Percentiles rank a stretch among this genome's conserved stretches.
Conservation (phyloP, 179 eudicot species). For the Corrigiola litoralis region DNA sequence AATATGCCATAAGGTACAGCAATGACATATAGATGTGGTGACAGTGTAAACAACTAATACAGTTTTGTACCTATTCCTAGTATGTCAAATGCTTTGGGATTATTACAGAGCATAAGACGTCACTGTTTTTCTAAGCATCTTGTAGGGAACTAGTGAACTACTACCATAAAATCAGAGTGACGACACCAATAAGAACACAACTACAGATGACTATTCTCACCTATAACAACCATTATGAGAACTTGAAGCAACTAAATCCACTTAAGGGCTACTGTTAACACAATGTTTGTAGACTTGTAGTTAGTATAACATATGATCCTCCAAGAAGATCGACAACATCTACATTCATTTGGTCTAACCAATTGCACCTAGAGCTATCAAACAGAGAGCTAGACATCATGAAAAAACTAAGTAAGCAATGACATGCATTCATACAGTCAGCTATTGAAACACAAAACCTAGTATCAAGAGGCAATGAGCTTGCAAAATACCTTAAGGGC, state of each 20-base stretch:
- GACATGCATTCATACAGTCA: slow-evolving; percentile 1
- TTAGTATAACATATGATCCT: slow-evolving; percentile 1
- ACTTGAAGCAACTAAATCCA: neutral
- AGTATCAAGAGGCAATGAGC: neutral
- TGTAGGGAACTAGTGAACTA: neutral
- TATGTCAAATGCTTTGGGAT: neutral
- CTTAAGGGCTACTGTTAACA: neutral
- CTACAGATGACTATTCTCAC: too few relatives aligned
- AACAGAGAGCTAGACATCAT: neutral
- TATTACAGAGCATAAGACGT: neutral
- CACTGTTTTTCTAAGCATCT: neutral
- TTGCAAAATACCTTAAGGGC: slow-evolving; percentile 67
- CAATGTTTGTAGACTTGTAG: neutral
- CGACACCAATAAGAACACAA: too few relatives aligned
- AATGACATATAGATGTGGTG: too few relatives aligned
- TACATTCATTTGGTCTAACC: neutral
- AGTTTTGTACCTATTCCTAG: neutral
- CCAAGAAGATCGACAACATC: slow-evolving; percentile 1
- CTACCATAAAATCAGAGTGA: too few relatives aligned
- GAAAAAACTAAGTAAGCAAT: neutral
- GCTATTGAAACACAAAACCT: neutral
- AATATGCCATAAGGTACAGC: too few relatives aligned
- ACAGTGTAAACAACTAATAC: too few relatives aligned
- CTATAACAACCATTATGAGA: too few relatives aligned
- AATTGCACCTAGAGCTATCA: neutral